Evolutionary conservation across 306 rosid species (phyloP), one percentile per base, ranked within the genome.

Genomic region (Mucuna pruriens): DNA sequence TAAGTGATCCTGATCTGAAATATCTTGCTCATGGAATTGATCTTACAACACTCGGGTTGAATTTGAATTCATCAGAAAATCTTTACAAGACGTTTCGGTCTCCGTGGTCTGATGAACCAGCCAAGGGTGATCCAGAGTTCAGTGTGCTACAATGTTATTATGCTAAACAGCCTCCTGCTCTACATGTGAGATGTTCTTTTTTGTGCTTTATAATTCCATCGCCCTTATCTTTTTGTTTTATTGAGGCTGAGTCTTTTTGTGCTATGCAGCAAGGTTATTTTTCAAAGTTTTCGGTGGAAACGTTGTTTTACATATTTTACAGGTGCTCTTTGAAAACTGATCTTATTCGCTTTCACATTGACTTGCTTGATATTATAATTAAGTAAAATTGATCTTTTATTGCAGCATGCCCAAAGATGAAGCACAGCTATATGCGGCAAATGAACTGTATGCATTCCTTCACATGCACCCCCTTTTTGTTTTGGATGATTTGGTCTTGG

Each of bases 41-140:
- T 80, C 88, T 96, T 75, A 93, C 99, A 12, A 93, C 94, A 5
- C 93, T 96, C 8, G 99, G 99, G 42, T 89, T 96, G 61, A 90
- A 93, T 87, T 88, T 96, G 92, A 96, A 96, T 86, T 92, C 99
- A 62, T 68, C 96, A 10, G 99, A 96, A 73, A 93, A 93, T 85
- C 97, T 96, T 79, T 96, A 96, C 85, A 93, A 93, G 87, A 96
- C 93, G 74, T 96, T 96, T 86, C 93, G 90, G 54, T 96, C 99
- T 63, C 99, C 99, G 15, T 96, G 99, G 99, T 91, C 97, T 64
- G 98, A 96, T 20, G 99, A 90, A 85, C 96, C 99, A 4, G 92
- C 91, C 40, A 93, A 93, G 89, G 97, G 97, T 55, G 99, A 96
- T 85, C 97, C 99, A 57, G 97, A 92, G 77, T 96, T 96, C 79